Evolutionary conservation across 148 eudicot genomes (phyloP), one percentile per base, ranked within the genome.

Genomic region (Cornus kousa): DNA sequence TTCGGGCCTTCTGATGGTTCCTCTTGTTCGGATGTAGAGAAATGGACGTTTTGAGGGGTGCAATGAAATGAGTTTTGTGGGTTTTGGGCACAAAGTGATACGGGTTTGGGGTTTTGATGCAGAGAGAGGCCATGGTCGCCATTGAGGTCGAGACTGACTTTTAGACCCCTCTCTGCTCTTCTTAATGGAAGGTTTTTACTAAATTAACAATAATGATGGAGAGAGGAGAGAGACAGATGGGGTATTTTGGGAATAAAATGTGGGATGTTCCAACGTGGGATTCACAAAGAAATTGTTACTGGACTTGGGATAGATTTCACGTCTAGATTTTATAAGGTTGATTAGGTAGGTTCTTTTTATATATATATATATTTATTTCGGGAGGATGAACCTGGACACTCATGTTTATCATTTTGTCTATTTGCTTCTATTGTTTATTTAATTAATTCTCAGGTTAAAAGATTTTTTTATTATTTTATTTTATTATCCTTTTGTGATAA

Each of bases 121-220:
- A 74, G 17, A 85, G 23, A 32, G 87, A 33, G 17, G 89, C 87
- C 89, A 89, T 90, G 53, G 97, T 80, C 53, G 92, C 87, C 97
- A 92, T 92, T 78, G 76, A 81, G 74, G 48, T 12, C 3, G 16
- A 11, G 55, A 31, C 23, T 32, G 28, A 50, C 57, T 50, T 53
- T 53, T 3, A 53, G 59, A 12, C 59, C 59, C 14, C 59, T 53
- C 59, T 53, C 59, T 53, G 17, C 2, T 53, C 12, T 53, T 53
- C 14, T 53, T 17, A 53, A 4, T 53, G 59, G 19, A 11, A 11
- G 19, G 14, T 14, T 28, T 0, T 28, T 28, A 28, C 28, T 28
- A 28, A 28, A 28, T 28, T 13, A 53, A 14, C 59, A 48, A 57
- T 7, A 20, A 9, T 11, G 3, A 11, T 19, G 35, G 24, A 19